Evolutionary conservation across 805 yeast genomes (phyloP).

Genomic region (Saccharomycopsis oosterbeekiorum): DNA sequence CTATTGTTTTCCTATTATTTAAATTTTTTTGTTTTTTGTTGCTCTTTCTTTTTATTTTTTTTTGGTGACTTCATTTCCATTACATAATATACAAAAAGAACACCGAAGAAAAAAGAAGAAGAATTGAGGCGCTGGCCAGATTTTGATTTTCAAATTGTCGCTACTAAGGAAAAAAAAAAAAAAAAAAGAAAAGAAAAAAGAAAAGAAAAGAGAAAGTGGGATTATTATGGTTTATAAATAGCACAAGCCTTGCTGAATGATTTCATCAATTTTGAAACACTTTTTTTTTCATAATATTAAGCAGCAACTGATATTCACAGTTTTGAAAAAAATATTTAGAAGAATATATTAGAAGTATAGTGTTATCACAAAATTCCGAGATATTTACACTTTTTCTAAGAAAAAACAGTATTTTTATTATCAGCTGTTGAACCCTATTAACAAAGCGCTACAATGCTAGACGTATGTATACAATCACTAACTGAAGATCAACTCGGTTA

Average conservation of each 20-base stretch:
- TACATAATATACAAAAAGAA: neutral
- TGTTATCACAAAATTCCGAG: too few relatives aligned
- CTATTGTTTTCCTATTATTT: neutral
- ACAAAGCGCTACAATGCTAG: neutral
- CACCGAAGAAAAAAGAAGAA: neutral
- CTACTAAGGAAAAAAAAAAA: neutral
- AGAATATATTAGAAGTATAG: too few relatives aligned
- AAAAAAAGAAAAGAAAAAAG: neutral
- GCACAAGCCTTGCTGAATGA: neutral
- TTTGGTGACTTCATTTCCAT: neutral
- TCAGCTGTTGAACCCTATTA: neutral
- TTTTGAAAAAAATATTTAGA: too few relatives aligned
- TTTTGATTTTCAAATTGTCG: neutral
- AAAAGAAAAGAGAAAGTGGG: neutral
- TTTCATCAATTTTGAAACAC: too few relatives aligned
- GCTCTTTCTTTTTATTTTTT: neutral
- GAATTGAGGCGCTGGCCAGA: conserved; percentile 2
- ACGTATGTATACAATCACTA: neutral
- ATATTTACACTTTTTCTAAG: too few relatives aligned
- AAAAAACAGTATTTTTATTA: neutral
- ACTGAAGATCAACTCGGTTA: too few relatives aligned
- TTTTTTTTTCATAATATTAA: too few relatives aligned
- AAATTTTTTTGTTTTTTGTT: neutral
- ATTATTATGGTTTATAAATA: too few relatives aligned
- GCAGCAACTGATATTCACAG: too few relatives aligned